These are phyloP conservation scores for Suillus fuscotomentosus DNA, from an alignment of 768 basidiomycete genomes.

Conservation along the genomic window DNA sequence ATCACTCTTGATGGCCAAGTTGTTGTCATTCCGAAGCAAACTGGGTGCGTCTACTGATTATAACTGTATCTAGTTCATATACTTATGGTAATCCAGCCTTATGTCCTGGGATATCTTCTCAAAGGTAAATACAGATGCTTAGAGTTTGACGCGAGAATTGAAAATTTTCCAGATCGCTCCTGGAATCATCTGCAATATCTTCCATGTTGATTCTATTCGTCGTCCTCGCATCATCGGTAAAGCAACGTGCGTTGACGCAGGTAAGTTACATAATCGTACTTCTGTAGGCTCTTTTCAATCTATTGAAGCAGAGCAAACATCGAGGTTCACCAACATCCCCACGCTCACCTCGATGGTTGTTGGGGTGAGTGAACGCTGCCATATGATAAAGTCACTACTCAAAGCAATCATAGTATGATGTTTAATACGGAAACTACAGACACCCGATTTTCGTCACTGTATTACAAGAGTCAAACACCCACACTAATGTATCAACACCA, in stretches of 20 bases:
- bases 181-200: constrained; percentile 42
- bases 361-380: constrained; percentile 13
- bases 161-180: constrained; percentile 38
- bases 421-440: neutral
- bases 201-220: constrained; percentile 39
- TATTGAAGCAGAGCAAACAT: constrained; percentile 1
- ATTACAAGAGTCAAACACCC: neutral
- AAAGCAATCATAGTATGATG: neutral
- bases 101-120: constrained; percentile 26
- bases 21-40: constrained; percentile 13
- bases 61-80: constrained; percentile 1
- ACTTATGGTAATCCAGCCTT: constrained; percentile 23
- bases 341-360: constrained; percentile 18
- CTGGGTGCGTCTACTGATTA: constrained; percentile 14
- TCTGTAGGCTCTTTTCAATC: neutral
- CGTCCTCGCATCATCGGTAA: constrained; percentile 10
- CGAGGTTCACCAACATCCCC: constrained; percentile 7
- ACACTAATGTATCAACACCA: neutral
- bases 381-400: neutral
- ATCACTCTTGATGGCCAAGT: constrained; percentile 10
- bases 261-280: neutral
- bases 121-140: constrained; percentile 12
- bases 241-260: constrained; percentile 4
- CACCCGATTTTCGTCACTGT: neutral
- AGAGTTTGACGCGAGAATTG: constrained; percentile 16